Conservation (phyloP, 2,329 filamentous ascomycete species). For the Fusarium sublunatum region DNA sequence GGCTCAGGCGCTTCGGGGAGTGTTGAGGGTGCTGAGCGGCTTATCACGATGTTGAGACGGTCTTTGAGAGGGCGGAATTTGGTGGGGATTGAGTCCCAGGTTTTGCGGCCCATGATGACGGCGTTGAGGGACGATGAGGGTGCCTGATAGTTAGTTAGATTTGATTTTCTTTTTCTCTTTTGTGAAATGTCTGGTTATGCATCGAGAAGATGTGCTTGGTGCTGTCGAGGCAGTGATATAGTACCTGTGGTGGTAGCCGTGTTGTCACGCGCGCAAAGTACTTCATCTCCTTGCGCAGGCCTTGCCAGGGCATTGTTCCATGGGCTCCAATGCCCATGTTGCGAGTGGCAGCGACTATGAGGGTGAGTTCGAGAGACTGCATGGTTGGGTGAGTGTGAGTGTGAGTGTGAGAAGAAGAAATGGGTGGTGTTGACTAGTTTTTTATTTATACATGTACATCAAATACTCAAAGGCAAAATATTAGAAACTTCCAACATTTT, state of each 20-base stretch:
- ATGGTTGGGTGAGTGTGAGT: slow-evolving; percentile 34
- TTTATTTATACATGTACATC: too few species aligned
- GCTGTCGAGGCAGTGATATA: too few species aligned
- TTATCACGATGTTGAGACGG: slow-evolving; percentile 85
- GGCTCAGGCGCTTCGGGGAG: slow-evolving; percentile 15
- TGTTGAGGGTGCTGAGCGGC: slow-evolving; percentile 58
- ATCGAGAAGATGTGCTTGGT: not conserved
- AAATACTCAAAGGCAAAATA: too few species aligned
- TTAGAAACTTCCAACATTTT: too few species aligned
- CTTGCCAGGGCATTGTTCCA: slow-evolving; percentile 88
- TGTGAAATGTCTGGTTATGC: not conserved
- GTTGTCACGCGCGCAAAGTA: slow-evolving; percentile 95
- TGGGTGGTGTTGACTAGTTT: not conserved
- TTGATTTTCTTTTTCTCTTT: not conserved
- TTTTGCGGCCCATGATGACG: slow-evolving; percentile 97
- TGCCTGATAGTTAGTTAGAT: slow-evolving; percentile 37
- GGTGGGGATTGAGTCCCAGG: slow-evolving; percentile 89
- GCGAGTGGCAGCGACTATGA: slow-evolving; percentile 93
- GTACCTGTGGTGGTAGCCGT: slow-evolving; percentile 62
- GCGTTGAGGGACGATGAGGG: slow-evolving; percentile 67
- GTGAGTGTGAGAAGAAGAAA: too few species aligned
- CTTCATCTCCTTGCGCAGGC: slow-evolving; percentile 89
- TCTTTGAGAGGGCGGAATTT: slow-evolving; percentile 82
- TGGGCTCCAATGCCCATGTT: slow-evolving; percentile 87
- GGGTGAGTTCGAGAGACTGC: slow-evolving; percentile 73